phyloP scores from a whole-genome alignment of 345 rosid species.

The Luvunga scandens region DNA sequence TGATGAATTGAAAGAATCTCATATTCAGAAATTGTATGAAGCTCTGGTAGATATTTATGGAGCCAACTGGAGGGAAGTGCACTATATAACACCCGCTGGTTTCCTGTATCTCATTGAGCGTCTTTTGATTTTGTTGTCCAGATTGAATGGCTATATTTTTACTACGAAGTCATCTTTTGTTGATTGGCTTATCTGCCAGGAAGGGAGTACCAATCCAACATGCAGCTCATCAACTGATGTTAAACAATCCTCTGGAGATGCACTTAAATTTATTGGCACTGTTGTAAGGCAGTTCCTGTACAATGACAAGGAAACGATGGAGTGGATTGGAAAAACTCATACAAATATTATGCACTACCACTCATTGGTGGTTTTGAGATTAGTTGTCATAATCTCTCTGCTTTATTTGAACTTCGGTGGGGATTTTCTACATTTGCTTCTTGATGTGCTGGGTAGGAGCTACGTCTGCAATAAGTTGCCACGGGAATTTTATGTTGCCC shows the following conservation, averaged over 20 bases:
- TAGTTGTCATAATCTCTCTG: slow-evolving; percentile 30
- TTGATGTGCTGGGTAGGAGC: slow-evolving; percentile 12
- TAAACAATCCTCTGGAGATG: neutral
- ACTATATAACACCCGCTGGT: slow-evolving; percentile 42
- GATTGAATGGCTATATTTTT: slow-evolving; percentile 14
- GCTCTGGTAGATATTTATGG: slow-evolving; percentile 34
- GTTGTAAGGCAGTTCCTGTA: slow-evolving; percentile 16
- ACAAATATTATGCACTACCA: slow-evolving; percentile 5
- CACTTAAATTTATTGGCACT: slow-evolving; percentile 4
- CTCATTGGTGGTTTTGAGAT: slow-evolving; percentile 30
- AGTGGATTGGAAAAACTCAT: slow-evolving; percentile 28
- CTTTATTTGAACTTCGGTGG: slow-evolving; percentile 32
- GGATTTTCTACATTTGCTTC: slow-evolving; percentile 4
- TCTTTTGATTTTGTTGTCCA: slow-evolving; percentile 24
- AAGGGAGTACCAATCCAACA: slow-evolving; percentile 1
- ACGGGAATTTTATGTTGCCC: slow-evolving; percentile 9
- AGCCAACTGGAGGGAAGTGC: slow-evolving; percentile 28
- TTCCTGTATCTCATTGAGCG: slow-evolving; percentile 49
- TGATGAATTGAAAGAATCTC: neutral
- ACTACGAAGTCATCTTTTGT: slow-evolving; percentile 32
- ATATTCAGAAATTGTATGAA: slow-evolving; percentile 23
- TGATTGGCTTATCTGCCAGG: slow-evolving; percentile 41
- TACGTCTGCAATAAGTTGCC: slow-evolving; percentile 24
- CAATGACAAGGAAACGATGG: slow-evolving; percentile 12
- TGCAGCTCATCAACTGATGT: neutral